These are phyloP conservation scores for Lactarius psammicola DNA, from an alignment of 768 basidiomycete species.

Conservation along the genomic window DNA sequence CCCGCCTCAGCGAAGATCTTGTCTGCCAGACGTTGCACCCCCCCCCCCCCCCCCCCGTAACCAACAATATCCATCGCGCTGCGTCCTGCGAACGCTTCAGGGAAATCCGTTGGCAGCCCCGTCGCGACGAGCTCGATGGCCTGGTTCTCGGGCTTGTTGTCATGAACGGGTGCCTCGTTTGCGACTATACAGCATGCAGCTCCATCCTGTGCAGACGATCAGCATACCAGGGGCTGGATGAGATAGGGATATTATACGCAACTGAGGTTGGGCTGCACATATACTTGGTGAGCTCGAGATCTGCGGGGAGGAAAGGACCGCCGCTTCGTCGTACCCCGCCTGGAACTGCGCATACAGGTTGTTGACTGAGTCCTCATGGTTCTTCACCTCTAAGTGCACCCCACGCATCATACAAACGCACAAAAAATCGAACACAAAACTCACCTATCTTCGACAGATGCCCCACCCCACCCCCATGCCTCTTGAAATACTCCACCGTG, in stretches of 20 bases:
- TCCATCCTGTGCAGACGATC: slow-evolving; percentile 51
- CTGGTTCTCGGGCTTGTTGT: slow-evolving; percentile 75
- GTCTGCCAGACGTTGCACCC: slow-evolving; percentile 63
- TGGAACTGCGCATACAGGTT: slow-evolving; percentile 89
- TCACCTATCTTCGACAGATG: slow-evolving; percentile 77
- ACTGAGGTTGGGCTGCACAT: slow-evolving; percentile 84
- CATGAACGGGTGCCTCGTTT: slow-evolving; percentile 74
- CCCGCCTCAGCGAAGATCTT: slow-evolving; percentile 70
- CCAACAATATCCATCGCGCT: slow-evolving; percentile 84
- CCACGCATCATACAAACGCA: neutral
- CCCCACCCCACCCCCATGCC: slow-evolving; percentile 63
- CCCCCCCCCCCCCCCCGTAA: too few species aligned
- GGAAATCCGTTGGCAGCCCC: slow-evolving; percentile 63
- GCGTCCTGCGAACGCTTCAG: slow-evolving; percentile 59
- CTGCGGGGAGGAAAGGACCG: slow-evolving; percentile 63
- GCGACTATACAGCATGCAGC: slow-evolving; percentile 76
- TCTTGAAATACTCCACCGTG: slow-evolving; percentile 71
- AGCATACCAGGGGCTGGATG: neutral
- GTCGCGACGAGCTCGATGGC: slow-evolving; percentile 79
- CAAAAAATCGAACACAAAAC: slow-evolving; percentile 32
- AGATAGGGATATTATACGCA: neutral
- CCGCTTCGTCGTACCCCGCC: slow-evolving; percentile 70
- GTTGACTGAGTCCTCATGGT: slow-evolving; percentile 75
- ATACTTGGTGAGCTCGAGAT: slow-evolving; percentile 76
- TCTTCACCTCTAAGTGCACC: slow-evolving; percentile 62